Conservation (phyloP, 139 green algal species). For the Astrephomene gubernaculifera region DNA sequence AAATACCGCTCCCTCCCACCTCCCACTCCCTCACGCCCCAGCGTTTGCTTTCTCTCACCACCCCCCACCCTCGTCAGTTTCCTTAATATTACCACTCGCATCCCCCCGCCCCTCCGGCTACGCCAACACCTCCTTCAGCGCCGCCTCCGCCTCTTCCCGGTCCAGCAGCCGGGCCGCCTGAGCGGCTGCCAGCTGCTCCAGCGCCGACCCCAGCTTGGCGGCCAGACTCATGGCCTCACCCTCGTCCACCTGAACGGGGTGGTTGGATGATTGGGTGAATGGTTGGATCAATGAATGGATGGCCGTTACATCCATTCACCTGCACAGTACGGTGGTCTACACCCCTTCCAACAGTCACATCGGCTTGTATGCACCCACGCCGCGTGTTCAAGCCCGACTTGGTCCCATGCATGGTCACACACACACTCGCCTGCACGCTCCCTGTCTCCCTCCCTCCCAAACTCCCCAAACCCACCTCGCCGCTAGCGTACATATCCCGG, state of each 20-base stretch:
- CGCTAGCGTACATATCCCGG: slow-evolving; percentile 31
- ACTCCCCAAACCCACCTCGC: not conserved
- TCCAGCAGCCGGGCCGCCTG: not conserved
- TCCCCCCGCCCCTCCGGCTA: too few species aligned
- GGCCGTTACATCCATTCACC: not conserved
- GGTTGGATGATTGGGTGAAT: not conserved
- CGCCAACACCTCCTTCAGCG: not conserved
- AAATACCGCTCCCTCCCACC: too few species aligned
- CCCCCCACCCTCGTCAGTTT: too few species aligned
- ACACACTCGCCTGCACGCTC: not conserved
- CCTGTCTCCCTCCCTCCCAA: not conserved
- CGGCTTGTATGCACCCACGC: too few species aligned
- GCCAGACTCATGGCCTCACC: slow-evolving; percentile 7
- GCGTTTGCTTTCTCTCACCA: too few species aligned
- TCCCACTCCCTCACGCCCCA: too few species aligned
- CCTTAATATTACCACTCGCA: too few species aligned
- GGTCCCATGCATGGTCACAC: too few species aligned
- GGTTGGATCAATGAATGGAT: not conserved
- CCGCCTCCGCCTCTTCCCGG: not conserved
- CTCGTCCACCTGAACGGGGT: not conserved
- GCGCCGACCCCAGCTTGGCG: not conserved
- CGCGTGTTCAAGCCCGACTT: too few species aligned
- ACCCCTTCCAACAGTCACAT: too few species aligned
- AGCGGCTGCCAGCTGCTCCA: slow-evolving; percentile 1
- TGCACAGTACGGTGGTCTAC: too few species aligned